Conservation (phyloP, 345 rosid species). For the Salix arbutifolia region DNA sequence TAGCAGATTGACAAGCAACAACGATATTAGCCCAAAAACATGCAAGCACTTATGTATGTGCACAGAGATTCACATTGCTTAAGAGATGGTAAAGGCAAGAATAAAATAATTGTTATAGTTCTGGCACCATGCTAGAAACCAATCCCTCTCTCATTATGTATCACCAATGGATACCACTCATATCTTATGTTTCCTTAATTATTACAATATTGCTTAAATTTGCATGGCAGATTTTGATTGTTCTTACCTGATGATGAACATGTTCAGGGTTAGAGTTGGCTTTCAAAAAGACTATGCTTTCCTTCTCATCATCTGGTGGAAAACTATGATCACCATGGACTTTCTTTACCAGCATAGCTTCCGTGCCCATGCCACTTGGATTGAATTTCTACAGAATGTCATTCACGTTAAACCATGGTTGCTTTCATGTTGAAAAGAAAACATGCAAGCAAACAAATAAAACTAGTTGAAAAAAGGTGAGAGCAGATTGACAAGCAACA, state of each 20-base stretch:
- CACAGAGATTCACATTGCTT: neutral
- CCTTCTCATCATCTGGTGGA: conserved; percentile 33
- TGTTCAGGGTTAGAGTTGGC: conserved; percentile 34
- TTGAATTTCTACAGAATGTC: conserved; percentile 51
- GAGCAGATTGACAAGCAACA: neutral
- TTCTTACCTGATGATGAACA: conserved; percentile 43
- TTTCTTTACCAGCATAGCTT: conserved; percentile 37
- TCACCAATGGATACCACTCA: neutral
- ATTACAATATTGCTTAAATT: neutral
- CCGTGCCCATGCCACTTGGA: conserved; percentile 43
- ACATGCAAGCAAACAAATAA: neutral
- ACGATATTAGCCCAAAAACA: neutral
- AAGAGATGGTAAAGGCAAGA: neutral
- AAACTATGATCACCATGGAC: conserved; percentile 30
- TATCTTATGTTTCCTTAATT: neutral
- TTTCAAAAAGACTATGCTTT: conserved; percentile 20
- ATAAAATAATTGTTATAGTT: neutral
- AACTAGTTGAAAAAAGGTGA: neutral
- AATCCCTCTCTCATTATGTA: neutral
- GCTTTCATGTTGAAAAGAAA: neutral
- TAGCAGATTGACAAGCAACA: neutral
- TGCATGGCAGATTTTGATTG: neutral
- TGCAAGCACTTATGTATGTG: neutral
- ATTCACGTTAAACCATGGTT: neutral
- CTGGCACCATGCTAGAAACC: neutral